Conservation (phyloP, 1,284 basidiomycete species). For the Coniophora puteana region DNA sequence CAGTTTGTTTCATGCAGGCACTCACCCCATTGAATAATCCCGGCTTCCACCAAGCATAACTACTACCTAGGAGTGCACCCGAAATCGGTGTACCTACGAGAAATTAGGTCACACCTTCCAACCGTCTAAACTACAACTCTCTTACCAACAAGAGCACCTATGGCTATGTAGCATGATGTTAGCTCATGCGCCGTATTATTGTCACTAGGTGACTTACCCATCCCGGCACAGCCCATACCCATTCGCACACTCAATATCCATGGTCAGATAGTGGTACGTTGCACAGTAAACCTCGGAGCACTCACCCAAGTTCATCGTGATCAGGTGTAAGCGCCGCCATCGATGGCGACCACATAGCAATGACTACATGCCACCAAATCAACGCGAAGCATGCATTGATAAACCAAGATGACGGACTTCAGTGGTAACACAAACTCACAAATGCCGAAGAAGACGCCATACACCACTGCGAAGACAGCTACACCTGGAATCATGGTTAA, state of each 20-base stretch:
- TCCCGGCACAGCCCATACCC: slow-evolving; percentile 21
- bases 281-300: neutral
- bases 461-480: slow-evolving; percentile 42
- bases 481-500: slow-evolving; percentile 36
- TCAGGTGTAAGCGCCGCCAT: slow-evolving; percentile 21
- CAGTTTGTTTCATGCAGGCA: too few species aligned
- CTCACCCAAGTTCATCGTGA: slow-evolving; percentile 24
- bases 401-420: neutral
- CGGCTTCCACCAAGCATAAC: too few species aligned
- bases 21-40: too few species aligned
- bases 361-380: slow-evolving; percentile 9
- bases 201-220: too few species aligned
- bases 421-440: slow-evolving; percentile 28
- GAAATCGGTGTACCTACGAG: too few species aligned
- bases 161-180: too few species aligned
- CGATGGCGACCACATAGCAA: slow-evolving; percentile 20
- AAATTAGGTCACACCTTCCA: too few species aligned
- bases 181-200: too few species aligned
- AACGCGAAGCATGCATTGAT: neutral
- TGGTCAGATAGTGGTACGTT: neutral
- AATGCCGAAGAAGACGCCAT: slow-evolving; percentile 47
- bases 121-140: too few species aligned
- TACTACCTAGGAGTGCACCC: too few species aligned
- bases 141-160: too few species aligned
- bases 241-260: slow-evolving; percentile 17